phyloP scores from a whole-genome alignment of 2,329 filamentous ascomycete species.

The Xylaria sp. region DNA sequence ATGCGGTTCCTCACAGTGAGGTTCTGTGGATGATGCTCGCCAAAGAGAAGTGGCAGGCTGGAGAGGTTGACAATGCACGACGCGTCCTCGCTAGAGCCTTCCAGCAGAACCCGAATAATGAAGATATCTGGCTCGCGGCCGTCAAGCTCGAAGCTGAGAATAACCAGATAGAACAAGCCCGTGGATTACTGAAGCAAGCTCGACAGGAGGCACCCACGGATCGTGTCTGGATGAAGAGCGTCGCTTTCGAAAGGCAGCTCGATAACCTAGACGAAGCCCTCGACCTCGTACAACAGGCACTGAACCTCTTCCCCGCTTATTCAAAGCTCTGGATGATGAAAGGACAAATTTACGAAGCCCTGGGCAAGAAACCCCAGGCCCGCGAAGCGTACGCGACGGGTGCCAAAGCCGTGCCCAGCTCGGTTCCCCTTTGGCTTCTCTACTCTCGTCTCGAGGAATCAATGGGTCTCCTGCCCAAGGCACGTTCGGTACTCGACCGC shows the following conservation, averaged over 20 bases:
- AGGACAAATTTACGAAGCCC: slow-evolving; percentile 91
- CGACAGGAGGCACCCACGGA: slow-evolving; percentile 91
- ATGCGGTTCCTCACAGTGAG: slow-evolving; percentile 89
- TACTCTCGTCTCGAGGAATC: slow-evolving; percentile 88
- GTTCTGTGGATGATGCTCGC: slow-evolving; percentile 95
- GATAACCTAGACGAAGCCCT: slow-evolving; percentile 81
- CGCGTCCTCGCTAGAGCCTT: slow-evolving; percentile 88
- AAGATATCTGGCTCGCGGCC: slow-evolving; percentile 96
- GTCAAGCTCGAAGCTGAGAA: slow-evolving; percentile 96
- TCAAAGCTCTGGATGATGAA: slow-evolving; percentile 99
- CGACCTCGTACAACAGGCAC: slow-evolving; percentile 83
- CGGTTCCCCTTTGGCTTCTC: slow-evolving; percentile 87
- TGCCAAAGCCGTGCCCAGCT: slow-evolving; percentile 83
- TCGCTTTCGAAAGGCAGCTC: slow-evolving; percentile 87
- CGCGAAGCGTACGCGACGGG: slow-evolving; percentile 89
- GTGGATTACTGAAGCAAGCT: slow-evolving; percentile 80
- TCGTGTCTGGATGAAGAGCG: slow-evolving; percentile 95
- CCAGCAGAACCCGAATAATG: slow-evolving; percentile 93
- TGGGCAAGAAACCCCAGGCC: slow-evolving; percentile 80
- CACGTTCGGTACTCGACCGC: slow-evolving; percentile 89
- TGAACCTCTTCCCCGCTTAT: slow-evolving; percentile 83
- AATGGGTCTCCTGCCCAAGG: slow-evolving; percentile 83
- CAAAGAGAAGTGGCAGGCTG: slow-evolving; percentile 90
- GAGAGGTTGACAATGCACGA: slow-evolving; percentile 85
- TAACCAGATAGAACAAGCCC: slow-evolving; percentile 78